phyloP scores from a whole-genome alignment of 2,329 filamentous ascomycete species.

The Hymenoscyphus occultus region DNA sequence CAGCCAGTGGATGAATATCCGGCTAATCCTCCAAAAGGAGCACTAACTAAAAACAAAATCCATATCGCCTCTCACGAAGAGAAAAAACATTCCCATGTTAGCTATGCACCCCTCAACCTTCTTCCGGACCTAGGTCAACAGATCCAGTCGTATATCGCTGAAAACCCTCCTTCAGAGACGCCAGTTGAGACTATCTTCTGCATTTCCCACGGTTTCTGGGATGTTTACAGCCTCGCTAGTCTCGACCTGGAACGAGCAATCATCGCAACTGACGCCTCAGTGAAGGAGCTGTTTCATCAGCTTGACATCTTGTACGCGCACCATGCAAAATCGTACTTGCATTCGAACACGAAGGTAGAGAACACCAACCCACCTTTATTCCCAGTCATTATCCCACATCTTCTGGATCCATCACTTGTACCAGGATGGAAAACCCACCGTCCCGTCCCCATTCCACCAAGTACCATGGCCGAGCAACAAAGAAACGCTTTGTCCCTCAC shows the following conservation, averaged over 20 bases:
- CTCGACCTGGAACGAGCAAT: conserved; percentile 23
- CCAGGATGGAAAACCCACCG: conserved; percentile 51
- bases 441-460: conserved; percentile 43
- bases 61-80: conserved; percentile 17
- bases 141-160: conserved; percentile 29
- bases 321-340: conserved; percentile 14
- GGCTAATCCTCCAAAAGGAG: conserved; percentile 26
- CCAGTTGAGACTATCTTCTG: conserved; percentile 31
- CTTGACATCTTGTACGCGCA: conserved; percentile 31
- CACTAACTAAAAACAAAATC: conserved; percentile 26
- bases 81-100: background rate
- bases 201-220: conserved; percentile 36
- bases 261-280: conserved; percentile 21
- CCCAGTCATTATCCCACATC: conserved; percentile 48
- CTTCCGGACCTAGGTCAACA: conserved; percentile 33
- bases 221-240: conserved; percentile 32
- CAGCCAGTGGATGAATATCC: conserved; percentile 27
- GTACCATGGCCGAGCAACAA: conserved; percentile 50
- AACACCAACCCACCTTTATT: conserved; percentile 38
- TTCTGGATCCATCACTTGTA: conserved; percentile 53
- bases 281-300: conserved; percentile 31
- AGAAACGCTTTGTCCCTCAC: conserved; percentile 53
- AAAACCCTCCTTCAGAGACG: conserved; percentile 18
- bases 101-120: conserved; percentile 1
- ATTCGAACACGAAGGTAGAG: background rate